Base-by-base conservation (phyloP, 2,329 filamentous ascomycete genomes). In the Calonectria hongkongensis region DNA sequence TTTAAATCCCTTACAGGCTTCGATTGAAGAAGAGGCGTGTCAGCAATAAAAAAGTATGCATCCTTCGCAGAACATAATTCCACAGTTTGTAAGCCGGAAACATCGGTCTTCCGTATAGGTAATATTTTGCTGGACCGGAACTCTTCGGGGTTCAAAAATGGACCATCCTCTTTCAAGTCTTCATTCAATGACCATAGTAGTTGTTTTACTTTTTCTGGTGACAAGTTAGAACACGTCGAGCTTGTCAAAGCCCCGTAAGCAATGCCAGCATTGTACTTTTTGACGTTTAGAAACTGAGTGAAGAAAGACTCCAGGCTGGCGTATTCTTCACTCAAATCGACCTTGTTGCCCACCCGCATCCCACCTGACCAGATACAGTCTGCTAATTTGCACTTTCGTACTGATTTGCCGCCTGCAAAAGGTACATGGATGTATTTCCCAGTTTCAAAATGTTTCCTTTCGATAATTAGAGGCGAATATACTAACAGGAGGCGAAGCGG, bases 301-400 rank as follows among this genome's bases (percentile, higher is more conserved):
- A 79, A 79, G 21, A 79, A 78, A 0, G 68, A 47, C 30, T 77
- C 72, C 4, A 79, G 71, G 7, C 73, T 65, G 5, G 70, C 48
- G 33, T 78, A 79, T 39, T 73, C 65, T 25, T 70, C 65, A 30
- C 76, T 79, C 33, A 79, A 2, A 15, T 73, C 66, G 33, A 77
- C 74, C 47, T 76, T 64, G 2, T 73, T 72, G 0, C 73, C 68
- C 1, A 73, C 72, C n/a, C 73, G 56, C 7, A 79, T 60, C 21
- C 74, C 76, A 8, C 75, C 76, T 2, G 76, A 69, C 77, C 77
- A 79, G 3, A 70, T 66, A 10, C 78, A 79, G 15, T 78, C 71
- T 16, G 25, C 39, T 4, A 60, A n/a, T 9, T 70, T 75, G 45
- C 75, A 54, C 77, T 77, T 75, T 2, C n/a, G 36, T 0, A 72